These are phyloP conservation scores for Penicillium chermesinum DNA, from an alignment of 495 filamentous ascomycete genomes.

Conservation along the genomic window DNA sequence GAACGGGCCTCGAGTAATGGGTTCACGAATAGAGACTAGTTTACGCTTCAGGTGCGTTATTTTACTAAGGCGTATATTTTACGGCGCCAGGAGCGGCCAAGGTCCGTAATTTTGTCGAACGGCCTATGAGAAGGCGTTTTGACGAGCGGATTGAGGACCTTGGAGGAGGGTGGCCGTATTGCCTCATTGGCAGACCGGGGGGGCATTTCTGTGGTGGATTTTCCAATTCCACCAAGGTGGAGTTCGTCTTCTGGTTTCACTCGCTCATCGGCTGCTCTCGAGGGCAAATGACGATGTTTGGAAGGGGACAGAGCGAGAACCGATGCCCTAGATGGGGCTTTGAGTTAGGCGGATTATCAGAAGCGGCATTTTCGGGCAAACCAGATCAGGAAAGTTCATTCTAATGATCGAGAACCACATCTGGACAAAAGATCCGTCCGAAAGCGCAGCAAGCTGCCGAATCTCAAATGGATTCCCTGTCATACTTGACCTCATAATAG, in stretches of 20 bases:
- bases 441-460: not conserved
- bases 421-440: too few relatives aligned
- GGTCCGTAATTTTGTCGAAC: constrained; percentile 4
- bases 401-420: not conserved
- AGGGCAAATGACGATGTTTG: not conserved
- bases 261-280: not conserved
- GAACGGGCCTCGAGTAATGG: not conserved
- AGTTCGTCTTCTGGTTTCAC: constrained; percentile 4
- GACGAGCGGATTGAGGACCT: constrained; percentile 21
- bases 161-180: constrained; percentile 19
- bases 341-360: constrained; percentile 2
- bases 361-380: not conserved
- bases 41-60: not conserved
- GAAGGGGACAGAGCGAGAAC: constrained; percentile 8
- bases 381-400: not conserved
- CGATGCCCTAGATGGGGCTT: not conserved
- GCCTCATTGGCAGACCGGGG: constrained; percentile 18
- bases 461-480: not conserved
- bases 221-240: not conserved
- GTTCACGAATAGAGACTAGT: not conserved
- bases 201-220: constrained; percentile 7
- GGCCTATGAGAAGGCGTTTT: constrained; percentile 20
- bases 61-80: constrained; percentile 10
- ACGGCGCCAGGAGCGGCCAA: constrained; percentile 23
- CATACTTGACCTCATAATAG: constrained; percentile 10